Base-by-base conservation (phyloP, 1,284 basidiomycete species). In the Coniferiporia weirii region DNA sequence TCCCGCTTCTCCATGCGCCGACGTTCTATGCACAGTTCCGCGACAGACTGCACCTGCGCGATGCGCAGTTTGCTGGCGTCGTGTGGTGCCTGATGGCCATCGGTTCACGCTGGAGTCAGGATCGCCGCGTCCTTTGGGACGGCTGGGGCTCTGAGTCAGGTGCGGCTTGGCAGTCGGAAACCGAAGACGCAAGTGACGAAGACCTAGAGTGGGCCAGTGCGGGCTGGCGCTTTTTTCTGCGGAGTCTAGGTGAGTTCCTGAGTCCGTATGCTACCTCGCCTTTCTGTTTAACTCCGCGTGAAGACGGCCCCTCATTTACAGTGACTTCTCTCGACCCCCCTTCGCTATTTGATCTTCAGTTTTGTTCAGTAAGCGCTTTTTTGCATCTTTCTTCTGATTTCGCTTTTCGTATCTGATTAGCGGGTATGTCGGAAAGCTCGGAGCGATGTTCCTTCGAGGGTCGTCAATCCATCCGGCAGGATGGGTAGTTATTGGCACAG, bases 21-120 rank as follows among this genome's bases (percentile, higher is more conserved):
- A 75, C 78, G 6, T 84, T 84, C 65, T 70, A 76, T 45, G 66
- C 69, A 8, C 74, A 80, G 49, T 77, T 79, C 63, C 64, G 65
- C n/a, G 70, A 72, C 3, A 73, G 73, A 1, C 62, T 79, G 54
- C 73, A 80, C 65, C 67, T 71, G 13, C 71, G 68, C 8, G 76
- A 80, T 57, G 63, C 68, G 7, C 73, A 76, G 56, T 85, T 82
- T 65, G 77, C 76, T 8, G 75, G 74, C 52, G 72, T 81, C 1
- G 78, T 78, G 63, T 67, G 82, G 58, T 69, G 75, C 57, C 67
- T 83, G 1, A 80, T 81, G 61, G 81, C 81, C 19, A 71, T 79
- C 54, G 82, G 75, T 0, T 73, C 77, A 20, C 70, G 79, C 44
- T 79, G 75, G 65, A 71, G 76, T 52, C 70, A 75, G 55, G 81